Evolutionary conservation across 2,329 filamentous ascomycete species (phyloP), one percentile per base, ranked within the genome.

Genomic region (Ceratocystis lukuohia): DNA sequence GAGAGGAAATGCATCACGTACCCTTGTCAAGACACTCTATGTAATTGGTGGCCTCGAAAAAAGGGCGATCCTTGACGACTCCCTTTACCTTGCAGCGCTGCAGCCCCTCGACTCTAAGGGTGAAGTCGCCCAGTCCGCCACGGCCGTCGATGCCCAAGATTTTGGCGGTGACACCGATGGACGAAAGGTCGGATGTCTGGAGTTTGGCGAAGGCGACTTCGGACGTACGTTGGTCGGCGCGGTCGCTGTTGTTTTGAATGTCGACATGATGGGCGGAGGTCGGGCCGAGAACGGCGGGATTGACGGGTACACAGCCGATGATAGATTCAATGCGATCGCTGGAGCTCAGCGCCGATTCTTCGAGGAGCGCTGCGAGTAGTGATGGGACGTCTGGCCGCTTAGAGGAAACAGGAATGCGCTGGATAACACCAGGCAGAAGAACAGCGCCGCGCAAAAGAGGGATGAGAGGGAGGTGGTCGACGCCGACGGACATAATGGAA

Each of bases 381-480:
- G 93, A 89, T 65, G 91, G 88, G 70, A 97, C 88, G 76, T 97
- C 94, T 70, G 90, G 86, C 64, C 93, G 89, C 75, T 87, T 81
- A 46, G 81, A 86, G 50, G 87, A 85, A 64, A 96, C 87, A 65
- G 90, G 86, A 70, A 97, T 88, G 71, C 92, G 88, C 71, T 96
- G 83, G 63, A 92, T 86, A 66, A 92, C 85, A 69, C 91, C 91
- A 3, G 94, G 94, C 8, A 96, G 83, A 50, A 97, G 84, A 70
- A 96, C 88, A 69, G 85, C 84, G 70, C 88, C 88, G 72, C 87
- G 86, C 65, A 90, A 85, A 56, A 97, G 83, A 46, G 91, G 89
- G 70, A 97, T 88, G 71, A 97, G 78, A 59, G 93, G 89, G 44
- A 96, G 76, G 65, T 65, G 64, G 59, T 68, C 66, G 17, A 68